Evolutionary conservation across 2,329 filamentous ascomycete genomes (phyloP).

Genomic region (Didymella exigua): DNA sequence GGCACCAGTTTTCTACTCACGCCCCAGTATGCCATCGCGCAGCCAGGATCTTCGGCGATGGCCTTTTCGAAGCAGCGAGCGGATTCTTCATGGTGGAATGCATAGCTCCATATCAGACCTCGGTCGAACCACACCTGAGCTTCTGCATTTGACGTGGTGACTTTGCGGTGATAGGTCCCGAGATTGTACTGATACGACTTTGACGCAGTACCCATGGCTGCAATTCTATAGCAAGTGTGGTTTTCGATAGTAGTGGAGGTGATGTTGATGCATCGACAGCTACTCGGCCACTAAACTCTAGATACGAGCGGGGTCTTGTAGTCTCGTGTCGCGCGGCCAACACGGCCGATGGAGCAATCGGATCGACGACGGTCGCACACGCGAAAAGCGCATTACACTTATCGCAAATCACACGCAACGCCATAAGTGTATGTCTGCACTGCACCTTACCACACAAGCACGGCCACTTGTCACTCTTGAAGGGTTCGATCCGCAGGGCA

Average conservation of each 20-base stretch:
- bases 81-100: constrained; percentile 77
- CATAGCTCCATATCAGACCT: constrained; percentile 75
- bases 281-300: not conserved
- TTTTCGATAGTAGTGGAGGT: not conserved
- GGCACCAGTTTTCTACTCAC: constrained; percentile 21
- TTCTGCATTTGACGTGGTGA: constrained; percentile 59
- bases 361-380: not conserved
- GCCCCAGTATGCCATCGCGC: constrained; percentile 72
- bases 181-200: constrained; percentile 58
- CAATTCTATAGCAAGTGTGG: not conserved
- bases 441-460: no score
- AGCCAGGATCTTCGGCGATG: constrained; percentile 59
- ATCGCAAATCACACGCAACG: not conserved
- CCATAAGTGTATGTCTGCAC: not conserved
- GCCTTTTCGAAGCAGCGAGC: constrained; percentile 67
- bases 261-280: not conserved
- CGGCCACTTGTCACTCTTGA: no score
- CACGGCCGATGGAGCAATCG: constrained; percentile 14
- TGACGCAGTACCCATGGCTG: constrained; percentile 9
- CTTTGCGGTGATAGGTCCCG: constrained; percentile 61
- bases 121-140: constrained; percentile 73
- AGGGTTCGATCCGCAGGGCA: no score
- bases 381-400: not conserved
- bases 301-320: constrained; percentile 17
- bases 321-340: constrained; percentile 4